These are phyloP conservation scores for Dothideomycetidae sp. DNA, from an alignment of 2,329 filamentous ascomycete species.

Conservation along the genomic window DNA sequence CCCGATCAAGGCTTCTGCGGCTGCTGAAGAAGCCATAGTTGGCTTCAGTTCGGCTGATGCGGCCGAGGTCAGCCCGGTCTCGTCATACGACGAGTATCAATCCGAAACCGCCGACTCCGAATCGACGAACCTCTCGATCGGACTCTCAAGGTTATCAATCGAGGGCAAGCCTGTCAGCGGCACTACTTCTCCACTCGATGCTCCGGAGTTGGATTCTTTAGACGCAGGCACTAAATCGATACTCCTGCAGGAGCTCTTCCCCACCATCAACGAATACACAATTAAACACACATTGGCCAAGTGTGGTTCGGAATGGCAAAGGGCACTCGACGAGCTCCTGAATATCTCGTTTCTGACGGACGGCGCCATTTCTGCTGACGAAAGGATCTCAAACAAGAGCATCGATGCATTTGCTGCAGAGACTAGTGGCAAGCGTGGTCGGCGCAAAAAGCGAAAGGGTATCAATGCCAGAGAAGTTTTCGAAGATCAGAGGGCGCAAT, in stretches of 20 bases:
- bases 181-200: conserved; percentile 15
- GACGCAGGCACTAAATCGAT: conserved; percentile 48
- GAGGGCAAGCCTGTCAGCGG: conserved; percentile 12
- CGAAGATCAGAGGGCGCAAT: conserved; percentile 15
- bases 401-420: conserved; percentile 66
- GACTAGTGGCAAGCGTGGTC: conserved; percentile 32
- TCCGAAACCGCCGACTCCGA: conserved; percentile 36
- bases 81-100: conserved; percentile 1
- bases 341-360: conserved; percentile 67
- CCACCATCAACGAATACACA: conserved; percentile 48
- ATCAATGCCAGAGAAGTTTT: conserved; percentile 24
- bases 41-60: conserved; percentile 66
- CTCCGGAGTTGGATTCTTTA: conserved; percentile 26
- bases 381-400: conserved; percentile 44
- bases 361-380: conserved; percentile 36
- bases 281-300: conserved; percentile 55
- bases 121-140: conserved; percentile 34
- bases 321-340: conserved; percentile 65
- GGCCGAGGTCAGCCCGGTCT: conserved; percentile 29
- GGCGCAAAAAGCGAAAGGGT: conserved; percentile 31
- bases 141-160: conserved; percentile 26
- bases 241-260: conserved; percentile 57
- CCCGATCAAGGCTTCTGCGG: conserved; percentile 49
- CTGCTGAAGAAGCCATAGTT: conserved; percentile 49
- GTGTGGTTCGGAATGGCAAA: conserved; percentile 49